Evolutionary conservation across 495 filamentous ascomycete genomes (phyloP).

Genomic region (Talaromyces borbonicus): DNA sequence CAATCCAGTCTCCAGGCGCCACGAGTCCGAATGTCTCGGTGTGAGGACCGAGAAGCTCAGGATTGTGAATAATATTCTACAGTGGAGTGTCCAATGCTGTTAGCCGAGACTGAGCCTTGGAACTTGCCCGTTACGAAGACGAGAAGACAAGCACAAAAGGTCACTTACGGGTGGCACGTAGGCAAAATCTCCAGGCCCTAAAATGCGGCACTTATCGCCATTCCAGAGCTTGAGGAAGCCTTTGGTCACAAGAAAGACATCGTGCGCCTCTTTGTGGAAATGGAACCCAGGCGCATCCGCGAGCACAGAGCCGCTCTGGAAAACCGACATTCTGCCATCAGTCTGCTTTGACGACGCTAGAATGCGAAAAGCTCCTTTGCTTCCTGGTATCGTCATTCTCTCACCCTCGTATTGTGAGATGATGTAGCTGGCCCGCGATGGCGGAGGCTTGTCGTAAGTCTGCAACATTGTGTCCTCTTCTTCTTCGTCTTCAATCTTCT

Average conservation of each 20-base stretch:
- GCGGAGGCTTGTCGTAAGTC: slow-evolving; percentile 16
- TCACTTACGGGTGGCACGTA: slow-evolving; percentile 35
- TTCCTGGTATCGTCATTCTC: slow-evolving; percentile 35
- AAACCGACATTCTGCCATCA: slow-evolving; percentile 34
- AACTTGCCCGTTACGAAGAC: too few species aligned
- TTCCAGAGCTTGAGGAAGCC: slow-evolving; percentile 39
- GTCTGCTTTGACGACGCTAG: slow-evolving; percentile 37
- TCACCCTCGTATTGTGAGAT: slow-evolving; percentile 34
- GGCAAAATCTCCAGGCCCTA: slow-evolving; percentile 40
- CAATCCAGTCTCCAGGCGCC: slow-evolving; percentile 43
- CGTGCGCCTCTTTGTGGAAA: slow-evolving; percentile 38
- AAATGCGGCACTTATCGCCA: slow-evolving; percentile 31
- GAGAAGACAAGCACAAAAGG: not conserved
- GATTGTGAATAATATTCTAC: slow-evolving; percentile 32
- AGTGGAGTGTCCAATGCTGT: not conserved
- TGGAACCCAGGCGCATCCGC: slow-evolving; percentile 38
- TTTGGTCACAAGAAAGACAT: slow-evolving; percentile 39
- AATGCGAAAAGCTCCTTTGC: slow-evolving; percentile 33
- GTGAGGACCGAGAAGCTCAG: slow-evolving; percentile 31
- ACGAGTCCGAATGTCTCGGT: slow-evolving; percentile 36
- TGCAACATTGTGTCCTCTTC: not conserved
- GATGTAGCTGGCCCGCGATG: slow-evolving; percentile 25
- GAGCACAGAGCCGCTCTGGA: slow-evolving; percentile 32
- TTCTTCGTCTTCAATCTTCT: too few species aligned
- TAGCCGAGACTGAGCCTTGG: too few species aligned